phyloP scores from a whole-genome alignment of 2,329 filamentous ascomycete species.

The Fusarium sp. region DNA sequence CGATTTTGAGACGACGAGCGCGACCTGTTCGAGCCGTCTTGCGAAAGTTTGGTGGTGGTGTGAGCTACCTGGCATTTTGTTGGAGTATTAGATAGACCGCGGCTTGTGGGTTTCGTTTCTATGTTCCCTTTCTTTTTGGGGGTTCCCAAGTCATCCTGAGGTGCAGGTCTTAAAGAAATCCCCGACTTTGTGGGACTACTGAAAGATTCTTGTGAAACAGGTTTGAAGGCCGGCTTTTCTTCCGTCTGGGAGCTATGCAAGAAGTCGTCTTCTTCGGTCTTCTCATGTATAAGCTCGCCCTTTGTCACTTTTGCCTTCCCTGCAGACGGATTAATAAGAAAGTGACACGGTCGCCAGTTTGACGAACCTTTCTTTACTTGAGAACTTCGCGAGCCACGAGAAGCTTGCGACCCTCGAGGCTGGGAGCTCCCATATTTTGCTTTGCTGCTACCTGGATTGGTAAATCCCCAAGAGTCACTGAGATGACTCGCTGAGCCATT shows the following conservation, averaged over 20 bases:
- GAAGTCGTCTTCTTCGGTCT: background rate
- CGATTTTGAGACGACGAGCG: conserved; percentile 7
- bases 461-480: conserved; percentile 37
- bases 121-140: conserved; percentile 14
- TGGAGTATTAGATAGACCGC: conserved; percentile 23
- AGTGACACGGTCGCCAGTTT: background rate
- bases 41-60: conserved; percentile 9
- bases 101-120: background rate
- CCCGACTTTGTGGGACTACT: conserved; percentile 20
- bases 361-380: conserved; percentile 33
- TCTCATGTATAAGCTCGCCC: background rate
- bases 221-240: conserved; percentile 15
- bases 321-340: conserved; percentile 1
- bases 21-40: conserved; percentile 1
- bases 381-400: conserved; percentile 36
- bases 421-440: conserved; percentile 42
- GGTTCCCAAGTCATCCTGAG: conserved; percentile 16
- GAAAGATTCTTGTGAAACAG: conserved; percentile 12
- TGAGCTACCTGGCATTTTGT: background rate
- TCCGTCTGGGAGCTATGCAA: conserved; percentile 9
- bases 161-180: conserved; percentile 2
- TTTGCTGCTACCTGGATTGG: conserved; percentile 26
- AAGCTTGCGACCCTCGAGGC: conserved; percentile 28
- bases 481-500: conserved; percentile 37
- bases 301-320: background rate